Evolutionary conservation across 805 yeast genomes (phyloP).

Genomic region (Lipomyces japonicus): DNA sequence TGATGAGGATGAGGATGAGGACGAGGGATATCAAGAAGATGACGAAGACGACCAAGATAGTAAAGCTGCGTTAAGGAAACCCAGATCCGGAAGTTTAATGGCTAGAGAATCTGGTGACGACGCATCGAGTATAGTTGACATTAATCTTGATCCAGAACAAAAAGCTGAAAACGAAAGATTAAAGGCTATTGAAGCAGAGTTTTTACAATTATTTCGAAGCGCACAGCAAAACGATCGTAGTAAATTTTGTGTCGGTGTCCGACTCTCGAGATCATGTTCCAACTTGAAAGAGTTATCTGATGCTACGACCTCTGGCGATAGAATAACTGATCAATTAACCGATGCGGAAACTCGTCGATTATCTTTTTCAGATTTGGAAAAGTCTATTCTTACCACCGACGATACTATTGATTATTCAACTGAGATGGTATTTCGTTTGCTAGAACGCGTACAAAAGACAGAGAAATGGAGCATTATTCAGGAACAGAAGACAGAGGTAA

Average conservation of each 20-base stretch:
- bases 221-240: background rate
- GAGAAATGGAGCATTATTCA: constrained; percentile 20
- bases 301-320: background rate
- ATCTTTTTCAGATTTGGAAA: constrained; percentile 41
- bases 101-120: background rate
- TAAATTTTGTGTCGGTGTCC: background rate
- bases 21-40: background rate
- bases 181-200: constrained; percentile 8
- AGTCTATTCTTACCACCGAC: constrained; percentile 25
- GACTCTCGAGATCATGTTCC: background rate
- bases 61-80: background rate
- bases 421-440: background rate
- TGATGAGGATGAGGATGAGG: constrained; percentile 6
- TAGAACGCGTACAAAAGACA: constrained; percentile 33
- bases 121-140: background rate
- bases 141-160: background rate
- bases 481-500: constrained; percentile 23
- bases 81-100: background rate
- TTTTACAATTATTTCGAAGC: background rate
- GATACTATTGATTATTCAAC: constrained; percentile 26
- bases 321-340: background rate
- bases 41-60: background rate
- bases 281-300: background rate
- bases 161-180: constrained; percentile 19
- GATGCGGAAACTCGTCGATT: constrained; percentile 32